These are phyloP conservation scores for Gleditsia sinensis DNA, from an alignment of 306 rosid species.

Conservation along the genomic window DNA sequence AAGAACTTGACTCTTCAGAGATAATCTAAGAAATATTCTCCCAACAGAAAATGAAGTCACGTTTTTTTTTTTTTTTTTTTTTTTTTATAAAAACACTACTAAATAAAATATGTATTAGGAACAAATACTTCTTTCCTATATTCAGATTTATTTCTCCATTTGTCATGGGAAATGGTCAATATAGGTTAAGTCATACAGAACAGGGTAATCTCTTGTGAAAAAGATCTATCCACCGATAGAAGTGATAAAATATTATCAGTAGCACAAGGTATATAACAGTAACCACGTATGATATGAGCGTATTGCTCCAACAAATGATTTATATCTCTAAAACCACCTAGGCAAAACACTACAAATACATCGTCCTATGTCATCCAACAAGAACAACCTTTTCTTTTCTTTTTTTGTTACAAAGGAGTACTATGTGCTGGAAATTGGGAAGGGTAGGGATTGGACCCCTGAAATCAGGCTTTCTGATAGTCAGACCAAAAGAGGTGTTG, in stretches of 20 bases:
- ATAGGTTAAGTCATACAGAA: conserved; percentile 1
- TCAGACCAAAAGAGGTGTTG: too few relatives aligned
- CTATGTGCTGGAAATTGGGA: too few relatives aligned
- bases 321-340: background rate
- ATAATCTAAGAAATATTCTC: background rate
- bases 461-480: too few relatives aligned
- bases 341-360: background rate
- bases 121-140: background rate
- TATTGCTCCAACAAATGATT: background rate
- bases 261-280: background rate
- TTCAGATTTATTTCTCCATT: background rate
- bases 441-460: too few relatives aligned
- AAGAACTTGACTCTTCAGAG: background rate
- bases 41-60: background rate
- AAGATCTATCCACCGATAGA: too few relatives aligned
- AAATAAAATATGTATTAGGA: background rate
- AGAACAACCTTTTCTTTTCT: too few relatives aligned
- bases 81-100: too few relatives aligned
- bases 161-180: background rate
- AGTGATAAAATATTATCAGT: background rate
- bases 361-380: background rate
- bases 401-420: too few relatives aligned
- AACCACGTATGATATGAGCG: background rate
- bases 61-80: too few relatives aligned
- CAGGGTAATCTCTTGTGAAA: background rate